Evolutionary conservation across 2,329 filamentous ascomycete species (phyloP), one percentile per base, ranked within the genome.

Genomic region (Penicillium sp.): DNA sequence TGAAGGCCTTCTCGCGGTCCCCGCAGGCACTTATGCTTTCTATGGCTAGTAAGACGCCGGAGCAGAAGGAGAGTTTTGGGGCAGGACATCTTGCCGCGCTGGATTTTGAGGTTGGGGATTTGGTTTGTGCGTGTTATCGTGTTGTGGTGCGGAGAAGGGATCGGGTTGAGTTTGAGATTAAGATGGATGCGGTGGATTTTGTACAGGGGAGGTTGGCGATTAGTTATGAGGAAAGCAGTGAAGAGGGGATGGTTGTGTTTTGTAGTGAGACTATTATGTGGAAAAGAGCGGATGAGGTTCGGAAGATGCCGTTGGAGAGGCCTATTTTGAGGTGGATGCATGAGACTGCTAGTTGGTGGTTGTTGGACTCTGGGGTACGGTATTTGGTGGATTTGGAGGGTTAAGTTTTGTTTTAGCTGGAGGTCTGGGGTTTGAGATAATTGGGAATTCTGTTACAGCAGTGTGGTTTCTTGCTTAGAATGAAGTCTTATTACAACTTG

Each of bases 331-430:
- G 59, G 10, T 73, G 64, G 50, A 53, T 73, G 53, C 70, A 74
- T 57, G 70, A 74, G 50, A 60, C 67, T 31, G 66, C 68, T 19
- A 50, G 69, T 28, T 74, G 71, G 72, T 73, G 70, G 70, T 61
- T 74, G 53, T 48, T 74, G 50, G 70, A 71, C 52, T 71, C 69
- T 10, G 71, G 71, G 5, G 61, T 69, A 19, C 47, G 46, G 22
- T 73, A 70, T 64, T 35, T 74, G 59, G 61, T 55, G 49, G 63
- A 63, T 28, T 28, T 67, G 48, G 62, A 66, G 35, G 17, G 11
- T 33, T 61, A 35, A 50, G 30, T 10, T 19, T 5, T n/a, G 16
- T 10, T 19, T 31, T 4, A 2, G n/a, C 3, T 17, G 11, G 30
- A 31, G 8, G 14, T 1, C 1, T 42, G 14, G 43, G 31, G 5